Base-by-base conservation (phyloP, 495 filamentous ascomycete genomes). In the Penicillium desertorum region DNA sequence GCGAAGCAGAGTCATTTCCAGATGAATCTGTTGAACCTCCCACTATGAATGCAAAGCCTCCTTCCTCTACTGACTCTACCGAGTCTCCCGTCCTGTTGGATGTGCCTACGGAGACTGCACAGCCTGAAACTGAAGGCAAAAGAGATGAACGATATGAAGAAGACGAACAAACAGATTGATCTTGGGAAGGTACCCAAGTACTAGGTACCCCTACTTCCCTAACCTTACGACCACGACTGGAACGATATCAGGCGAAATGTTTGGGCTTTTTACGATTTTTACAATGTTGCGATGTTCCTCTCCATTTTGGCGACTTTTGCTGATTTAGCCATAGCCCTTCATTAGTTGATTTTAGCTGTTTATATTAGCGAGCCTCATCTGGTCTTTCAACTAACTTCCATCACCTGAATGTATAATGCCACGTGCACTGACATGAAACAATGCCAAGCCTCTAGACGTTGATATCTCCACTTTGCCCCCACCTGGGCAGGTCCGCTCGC, bases 191-290 rank as follows among this genome's bases (percentile, higher is more conserved):
- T 37, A 16, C 10, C 19, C 14, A 11, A 5, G 27, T 37, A 16
- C 10, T 19, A 11, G 11, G 27, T 37, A 16, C 10, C 19, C 19
- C 25, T 5, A 5, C 23, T 11, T 42, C 27, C 4, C 11, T 17
- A 45, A 37, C 7, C 43, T 30, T n/a, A 27, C 16, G 45, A 55
- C 64, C 47, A 69, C 36, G 66, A 69, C 45, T 57, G 61, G 45
- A 69, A 69, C 19, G 66, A 69, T 41, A 61, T 51, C 50, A 62
- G 59, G 46, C 39, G 55, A 54, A 50, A 62, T 43, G 47, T 54
- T 61, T 51, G 46, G 36, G 37, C 48, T 30, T 48, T 47, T 14
- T 46, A 17, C 7, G 23, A 30, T 19, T 32, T 47, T 30, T 46
- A 29, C 27, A 29, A 29, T 29, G 27, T 32, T 48, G 12, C 45